Percentiles rank a stretch among this genome's conserved stretches.
These are phyloP conservation scores for Alternaria brassicae DNA, from an alignment of 2,329 filamentous ascomycete species.

Conservation along the genomic window DNA sequence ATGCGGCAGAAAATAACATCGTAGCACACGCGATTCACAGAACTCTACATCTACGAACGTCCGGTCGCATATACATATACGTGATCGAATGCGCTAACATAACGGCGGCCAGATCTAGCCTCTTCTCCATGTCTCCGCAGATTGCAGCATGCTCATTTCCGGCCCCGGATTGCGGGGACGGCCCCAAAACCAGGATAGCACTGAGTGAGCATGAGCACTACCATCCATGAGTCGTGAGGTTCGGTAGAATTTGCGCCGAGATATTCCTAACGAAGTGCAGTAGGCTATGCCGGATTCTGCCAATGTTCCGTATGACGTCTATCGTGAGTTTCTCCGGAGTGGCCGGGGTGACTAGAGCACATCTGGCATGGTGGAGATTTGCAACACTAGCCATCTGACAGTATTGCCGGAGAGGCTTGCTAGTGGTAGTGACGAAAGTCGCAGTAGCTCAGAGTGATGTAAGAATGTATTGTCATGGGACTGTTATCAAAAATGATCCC, in stretches of 20 bases:
- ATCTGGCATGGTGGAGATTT: neutral
- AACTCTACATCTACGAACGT: neutral
- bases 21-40: neutral
- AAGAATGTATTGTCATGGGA: neutral
- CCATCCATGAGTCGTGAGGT: neutral
- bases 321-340: conserved; percentile 19
- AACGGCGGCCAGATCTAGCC: conserved; percentile 23
- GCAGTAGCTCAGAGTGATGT: too few relatives aligned
- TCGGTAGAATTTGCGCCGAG: conserved; percentile 23
- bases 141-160: conserved; percentile 16
- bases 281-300: neutral
- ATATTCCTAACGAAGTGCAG: neutral
- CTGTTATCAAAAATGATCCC: neutral
- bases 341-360: neutral
- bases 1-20: conserved; percentile 21
- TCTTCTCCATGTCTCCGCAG: conserved; percentile 36
- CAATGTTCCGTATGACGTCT: neutral
- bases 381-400: neutral
- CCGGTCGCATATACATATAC: neutral
- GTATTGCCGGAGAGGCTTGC: neutral
- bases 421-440: neutral
- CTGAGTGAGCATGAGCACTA: neutral
- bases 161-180: conserved; percentile 28
- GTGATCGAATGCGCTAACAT: neutral
- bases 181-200: conserved; percentile 8